A percentile compares a stretch with the other conserved stretches of the same genome.
phyloP scores from a whole-genome alignment of 1,284 basidiomycete genomes.

The Ustilago cynodontis region DNA sequence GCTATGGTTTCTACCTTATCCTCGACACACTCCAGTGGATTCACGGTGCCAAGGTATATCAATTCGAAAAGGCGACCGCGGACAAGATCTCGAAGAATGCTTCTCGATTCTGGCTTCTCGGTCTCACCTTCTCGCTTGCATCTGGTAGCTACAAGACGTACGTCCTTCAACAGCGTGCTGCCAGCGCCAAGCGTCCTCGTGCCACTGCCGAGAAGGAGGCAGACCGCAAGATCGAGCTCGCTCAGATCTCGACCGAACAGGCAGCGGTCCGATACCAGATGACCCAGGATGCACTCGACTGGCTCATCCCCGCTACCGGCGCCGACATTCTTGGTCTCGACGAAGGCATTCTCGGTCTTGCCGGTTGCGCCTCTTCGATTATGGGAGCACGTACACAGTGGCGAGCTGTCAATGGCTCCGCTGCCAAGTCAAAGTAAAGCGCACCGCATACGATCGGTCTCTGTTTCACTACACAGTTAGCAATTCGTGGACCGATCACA shows the following conservation, averaged over 20 bases:
- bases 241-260: constrained; percentile 77
- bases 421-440: constrained; percentile 55
- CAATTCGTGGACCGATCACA: background rate
- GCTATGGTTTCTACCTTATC: constrained; percentile 88
- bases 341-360: constrained; percentile 76
- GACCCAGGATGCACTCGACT: constrained; percentile 82
- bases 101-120: constrained; percentile 90
- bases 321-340: constrained; percentile 83
- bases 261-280: constrained; percentile 80
- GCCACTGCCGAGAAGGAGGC: constrained; percentile 78
- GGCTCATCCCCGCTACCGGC: constrained; percentile 89
- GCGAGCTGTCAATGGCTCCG: constrained; percentile 67
- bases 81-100: constrained; percentile 79
- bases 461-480: background rate
- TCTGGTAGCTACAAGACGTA: constrained; percentile 67
- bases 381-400: constrained; percentile 68
- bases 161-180: constrained; percentile 61
- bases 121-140: constrained; percentile 71
- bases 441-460: background rate
- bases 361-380: constrained; percentile 63
- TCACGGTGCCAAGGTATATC: constrained; percentile 68
- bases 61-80: constrained; percentile 75
- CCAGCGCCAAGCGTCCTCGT: constrained; percentile 54
- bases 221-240: constrained; percentile 77
- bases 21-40: constrained; percentile 67